Evolutionary conservation across 495 filamentous ascomycete species (phyloP), one percentile per base, ranked within the genome.

Genomic region (Cryomyces antarcticus): DNA sequence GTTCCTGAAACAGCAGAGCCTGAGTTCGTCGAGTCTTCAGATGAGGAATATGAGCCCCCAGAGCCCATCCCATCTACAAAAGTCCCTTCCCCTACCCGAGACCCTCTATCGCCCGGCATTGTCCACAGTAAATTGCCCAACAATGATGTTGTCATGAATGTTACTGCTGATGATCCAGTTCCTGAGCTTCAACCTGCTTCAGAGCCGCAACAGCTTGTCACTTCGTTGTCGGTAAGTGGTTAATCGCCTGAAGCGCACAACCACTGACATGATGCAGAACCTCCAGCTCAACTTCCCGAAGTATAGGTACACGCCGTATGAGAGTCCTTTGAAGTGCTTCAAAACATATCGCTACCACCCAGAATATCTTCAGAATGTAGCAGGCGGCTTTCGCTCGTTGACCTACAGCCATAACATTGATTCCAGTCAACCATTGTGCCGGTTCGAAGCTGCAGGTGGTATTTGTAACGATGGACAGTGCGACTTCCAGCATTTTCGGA

Each of bases 341-440:
- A 80, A 75, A 55, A 78, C 82, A 37, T 96, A 82, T 62, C 84
- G 89, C 44, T 92, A 82, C 52, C 84, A 95, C 58, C 80, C 82
- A 27, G 65, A 71, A 30, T 95, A 73, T 61, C 60, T 67, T 42
- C 52, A 80, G 29, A 61, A 73, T 36, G 77, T 89, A 47, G 55
- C 76, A 42, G 75, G 73, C 51, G 87, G 86, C 41, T 77, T 83
- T 56, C 77, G 76, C 58, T 96, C 92, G 48, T 65, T 92, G 69
- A 95, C 83, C 37, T 96, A 87, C 64, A 95, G 83, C 57, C 76
- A 88, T 59, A 73, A 72, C 43, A 88, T 96, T 57, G 71, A 95
- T 54, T 62, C 79, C 5, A 66, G 71, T 49, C 76, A 68, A 47
- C 70, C 68, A 39, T 44, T 96, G 13, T 96, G 89, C 57, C 74